These are phyloP conservation scores for Pestalotiopsis sp. DNA, from an alignment of 2,329 filamentous ascomycete genomes.

Conservation along the genomic window DNA sequence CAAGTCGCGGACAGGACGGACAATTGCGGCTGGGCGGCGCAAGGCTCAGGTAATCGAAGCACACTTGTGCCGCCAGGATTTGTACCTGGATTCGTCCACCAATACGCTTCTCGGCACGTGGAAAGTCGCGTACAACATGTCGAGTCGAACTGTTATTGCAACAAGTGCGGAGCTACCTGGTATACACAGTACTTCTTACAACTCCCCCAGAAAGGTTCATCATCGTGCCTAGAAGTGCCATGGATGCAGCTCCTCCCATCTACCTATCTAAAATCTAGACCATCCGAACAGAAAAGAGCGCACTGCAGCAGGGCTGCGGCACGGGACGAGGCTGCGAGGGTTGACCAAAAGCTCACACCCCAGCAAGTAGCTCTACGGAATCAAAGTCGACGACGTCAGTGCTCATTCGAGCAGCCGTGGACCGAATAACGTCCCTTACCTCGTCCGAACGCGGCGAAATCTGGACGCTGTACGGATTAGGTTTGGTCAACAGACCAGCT, in stretches of 20 bases:
- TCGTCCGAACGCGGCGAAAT: not conserved
- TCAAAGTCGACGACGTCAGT: conserved; percentile 1
- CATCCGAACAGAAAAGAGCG: not conserved
- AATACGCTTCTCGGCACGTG: not conserved
- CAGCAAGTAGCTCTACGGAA: not conserved
- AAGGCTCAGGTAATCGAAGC: not conserved
- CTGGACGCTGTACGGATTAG: not conserved
- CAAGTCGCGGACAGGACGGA: not conserved
- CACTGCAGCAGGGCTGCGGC: not conserved
- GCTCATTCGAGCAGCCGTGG: not conserved
- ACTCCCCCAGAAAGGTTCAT: not conserved
- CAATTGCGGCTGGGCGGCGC: not conserved
- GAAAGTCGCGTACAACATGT: not conserved
- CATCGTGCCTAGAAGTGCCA: not conserved
- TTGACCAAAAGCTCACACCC: not conserved
- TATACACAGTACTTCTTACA: not conserved
- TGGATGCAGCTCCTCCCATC: not conserved
- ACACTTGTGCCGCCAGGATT: not conserved
- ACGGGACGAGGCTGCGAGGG: not conserved
- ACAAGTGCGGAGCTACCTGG: not conserved
- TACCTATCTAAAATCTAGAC: not conserved
- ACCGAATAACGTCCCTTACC: not conserved
- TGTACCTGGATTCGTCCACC: not conserved
- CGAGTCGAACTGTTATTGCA: not conserved
- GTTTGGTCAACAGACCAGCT: conserved; percentile 1